A percentile compares a stretch with the other conserved stretches of the same genome.
Conservation (phyloP, 768 basidiomycete species). For the Mycena sanguinolenta region DNA sequence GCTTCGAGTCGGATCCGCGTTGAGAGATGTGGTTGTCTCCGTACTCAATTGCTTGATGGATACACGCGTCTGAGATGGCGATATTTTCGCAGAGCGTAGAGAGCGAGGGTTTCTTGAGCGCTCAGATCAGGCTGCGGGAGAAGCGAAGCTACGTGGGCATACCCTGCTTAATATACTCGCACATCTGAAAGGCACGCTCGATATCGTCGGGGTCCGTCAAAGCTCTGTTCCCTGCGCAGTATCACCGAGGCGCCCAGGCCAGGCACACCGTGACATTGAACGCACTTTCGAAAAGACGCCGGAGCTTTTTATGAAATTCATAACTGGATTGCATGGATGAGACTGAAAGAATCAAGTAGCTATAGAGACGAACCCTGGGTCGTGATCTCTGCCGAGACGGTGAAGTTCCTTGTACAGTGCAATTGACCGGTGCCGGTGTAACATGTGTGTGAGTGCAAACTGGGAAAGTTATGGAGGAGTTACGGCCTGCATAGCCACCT, state of each 20-base stretch:
- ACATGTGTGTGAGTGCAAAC: no score
- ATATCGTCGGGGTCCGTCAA: conserved; percentile 79
- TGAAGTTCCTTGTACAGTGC: conserved; percentile 87
- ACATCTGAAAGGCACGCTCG: conserved; percentile 79
- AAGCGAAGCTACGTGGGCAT: conserved; percentile 33
- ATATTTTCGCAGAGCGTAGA: conserved; percentile 88
- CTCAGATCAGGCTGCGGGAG: not conserved
- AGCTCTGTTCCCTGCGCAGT: conserved; percentile 69
- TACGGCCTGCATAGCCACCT: no score
- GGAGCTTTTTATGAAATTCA: conserved; percentile 80
- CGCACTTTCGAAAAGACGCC: conserved; percentile 82
- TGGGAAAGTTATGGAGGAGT: no score
- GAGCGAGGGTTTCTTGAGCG: conserved; percentile 79
- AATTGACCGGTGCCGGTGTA: conserved; percentile 69
- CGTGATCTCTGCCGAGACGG: conserved; percentile 85
- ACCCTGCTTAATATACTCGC: conserved; percentile 92
- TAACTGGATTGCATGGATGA: conserved; percentile 61
- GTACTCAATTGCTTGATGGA: conserved; percentile 50
- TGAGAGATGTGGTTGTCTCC: not conserved
- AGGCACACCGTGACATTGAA: conserved; percentile 18
- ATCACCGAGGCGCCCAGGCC: not conserved
- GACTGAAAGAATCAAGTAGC: conserved; percentile 18
- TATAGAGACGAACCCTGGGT: conserved; percentile 72
- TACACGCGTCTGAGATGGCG: conserved; percentile 85
- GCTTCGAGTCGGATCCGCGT: no score